A percentile compares a stretch with the other conserved stretches of the same genome.
These are phyloP conservation scores for Trypanosoma congolense DNA, from an alignment of 208 protist species.

Conservation along the genomic window DNA sequence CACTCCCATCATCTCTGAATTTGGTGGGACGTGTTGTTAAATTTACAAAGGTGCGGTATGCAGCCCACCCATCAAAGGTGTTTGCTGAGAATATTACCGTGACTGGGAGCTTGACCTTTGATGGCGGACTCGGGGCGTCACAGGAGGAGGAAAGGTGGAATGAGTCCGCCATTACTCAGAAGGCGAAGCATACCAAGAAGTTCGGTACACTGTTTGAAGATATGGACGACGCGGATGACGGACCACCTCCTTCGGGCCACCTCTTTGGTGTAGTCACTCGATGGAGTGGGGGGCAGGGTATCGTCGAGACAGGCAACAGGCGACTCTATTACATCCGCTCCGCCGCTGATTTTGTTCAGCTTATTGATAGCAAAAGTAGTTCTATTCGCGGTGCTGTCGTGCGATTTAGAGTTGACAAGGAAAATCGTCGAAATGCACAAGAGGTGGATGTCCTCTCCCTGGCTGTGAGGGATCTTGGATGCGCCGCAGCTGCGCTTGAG, in stretches of 20 bases:
- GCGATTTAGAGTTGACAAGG: conserved; percentile 44
- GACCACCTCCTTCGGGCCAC: conserved; percentile 26
- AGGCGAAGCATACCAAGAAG: conserved; percentile 18
- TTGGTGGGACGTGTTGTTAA: conserved; percentile 56
- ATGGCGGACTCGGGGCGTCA: conserved; percentile 37
- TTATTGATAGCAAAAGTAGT: conserved; percentile 53
- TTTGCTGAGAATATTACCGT: conserved; percentile 78
- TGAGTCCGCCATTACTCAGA: conserved; percentile 21
- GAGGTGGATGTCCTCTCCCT: conserved; percentile 69
- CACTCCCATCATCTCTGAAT: conserved; percentile 63
- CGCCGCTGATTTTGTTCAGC: conserved; percentile 69
- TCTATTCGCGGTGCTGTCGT: conserved; percentile 80
- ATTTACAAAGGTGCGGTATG: conserved; percentile 71
- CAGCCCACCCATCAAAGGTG: conserved; percentile 33
- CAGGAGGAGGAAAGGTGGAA: conserved; percentile 34
- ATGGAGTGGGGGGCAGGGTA: conserved; percentile 85
- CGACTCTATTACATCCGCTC: conserved; percentile 68
- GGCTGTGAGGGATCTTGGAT: conserved; percentile 27
- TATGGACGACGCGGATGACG: conserved; percentile 10
- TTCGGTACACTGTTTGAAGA: conserved; percentile 22
- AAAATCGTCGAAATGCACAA: conserved; percentile 42
- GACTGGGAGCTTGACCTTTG: conserved; percentile 39
- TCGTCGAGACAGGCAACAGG: conserved; percentile 67
- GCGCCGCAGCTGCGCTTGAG: conserved; percentile 50
- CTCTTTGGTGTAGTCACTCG: conserved; percentile 84